These are phyloP conservation scores for Ceratocystis diversiconidia DNA, from an alignment of 2,329 filamentous ascomycete species.

Conservation along the genomic window DNA sequence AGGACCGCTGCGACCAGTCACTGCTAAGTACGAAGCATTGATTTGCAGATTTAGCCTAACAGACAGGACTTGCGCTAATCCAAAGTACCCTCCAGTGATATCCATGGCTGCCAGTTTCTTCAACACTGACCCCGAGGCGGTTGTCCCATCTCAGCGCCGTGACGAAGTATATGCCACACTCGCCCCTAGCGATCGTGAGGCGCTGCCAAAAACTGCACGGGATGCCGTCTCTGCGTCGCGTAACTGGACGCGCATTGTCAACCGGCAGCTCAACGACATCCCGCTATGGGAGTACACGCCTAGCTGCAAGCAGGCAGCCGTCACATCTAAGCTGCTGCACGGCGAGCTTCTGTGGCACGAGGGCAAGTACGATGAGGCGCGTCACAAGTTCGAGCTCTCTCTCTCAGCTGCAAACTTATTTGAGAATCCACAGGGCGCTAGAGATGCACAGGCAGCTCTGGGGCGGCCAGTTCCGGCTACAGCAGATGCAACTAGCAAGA, in stretches of 20 bases:
- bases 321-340: slow-evolving; percentile 11
- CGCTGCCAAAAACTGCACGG: slow-evolving; percentile 10
- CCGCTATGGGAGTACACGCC: slow-evolving; percentile 5
- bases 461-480: slow-evolving; percentile 1
- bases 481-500: not conserved
- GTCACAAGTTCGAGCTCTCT: slow-evolving; percentile 9
- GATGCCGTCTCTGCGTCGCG: slow-evolving; percentile 10
- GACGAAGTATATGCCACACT: slow-evolving; percentile 11
- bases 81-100: slow-evolving; percentile 8
- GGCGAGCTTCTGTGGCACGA: slow-evolving; percentile 15
- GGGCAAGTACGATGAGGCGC: slow-evolving; percentile 15
- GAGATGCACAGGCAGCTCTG: slow-evolving; percentile 6
- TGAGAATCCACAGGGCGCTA: slow-evolving; percentile 7
- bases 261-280: slow-evolving; percentile 9
- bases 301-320: slow-evolving; percentile 13
- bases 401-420: slow-evolving; percentile 11
- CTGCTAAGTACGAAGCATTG: slow-evolving; percentile 47
- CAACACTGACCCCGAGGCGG: slow-evolving; percentile 10
- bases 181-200: slow-evolving; percentile 10
- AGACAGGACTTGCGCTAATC: not conserved
- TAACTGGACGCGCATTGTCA: slow-evolving; percentile 15
- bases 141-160: not conserved
- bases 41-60: not conserved
- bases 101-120: slow-evolving; percentile 16
- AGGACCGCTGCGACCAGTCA: slow-evolving; percentile 58